These are phyloP conservation scores for Ceratopteris richardii DNA, from an alignment of 75 land plant genomes.

Conservation along the genomic window DNA sequence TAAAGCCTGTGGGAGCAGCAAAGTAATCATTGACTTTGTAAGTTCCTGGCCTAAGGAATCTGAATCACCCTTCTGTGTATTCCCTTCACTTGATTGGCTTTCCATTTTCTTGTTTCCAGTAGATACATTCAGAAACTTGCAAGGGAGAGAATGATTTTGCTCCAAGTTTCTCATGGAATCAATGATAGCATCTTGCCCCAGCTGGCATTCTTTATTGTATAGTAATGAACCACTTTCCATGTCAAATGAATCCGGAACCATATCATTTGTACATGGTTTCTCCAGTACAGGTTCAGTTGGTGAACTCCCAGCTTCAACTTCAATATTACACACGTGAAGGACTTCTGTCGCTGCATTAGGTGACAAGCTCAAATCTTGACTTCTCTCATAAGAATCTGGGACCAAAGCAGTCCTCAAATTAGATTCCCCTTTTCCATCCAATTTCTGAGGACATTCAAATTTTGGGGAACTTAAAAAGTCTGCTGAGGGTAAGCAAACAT, in stretches of 20 bases:
- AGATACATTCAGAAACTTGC: neutral
- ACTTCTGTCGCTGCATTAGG: too few species aligned
- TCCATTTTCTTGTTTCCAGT: neutral
- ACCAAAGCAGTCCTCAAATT: neutral
- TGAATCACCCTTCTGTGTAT: constrained; percentile 34
- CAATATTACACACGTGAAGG: too few species aligned
- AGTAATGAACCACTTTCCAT: neutral
- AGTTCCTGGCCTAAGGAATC: constrained; percentile 49
- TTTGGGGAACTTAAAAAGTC: too few species aligned
- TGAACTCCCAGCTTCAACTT: too few species aligned
- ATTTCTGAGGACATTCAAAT: too few species aligned
- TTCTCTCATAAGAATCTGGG: neutral
- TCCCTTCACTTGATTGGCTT: constrained; percentile 15
- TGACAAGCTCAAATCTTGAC: neutral
- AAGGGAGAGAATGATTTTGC: too few species aligned
- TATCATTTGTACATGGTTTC: neutral
- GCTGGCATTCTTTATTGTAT: neutral
- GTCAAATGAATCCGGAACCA: neutral
- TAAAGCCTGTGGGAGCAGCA: constrained; percentile 65
- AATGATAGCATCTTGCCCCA: too few species aligned
- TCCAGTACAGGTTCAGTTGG: too few species aligned
- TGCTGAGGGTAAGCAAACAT: too few species aligned
- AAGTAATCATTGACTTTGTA: constrained; percentile 53
- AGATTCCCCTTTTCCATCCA: neutral
- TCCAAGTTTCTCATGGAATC: too few species aligned